phyloP scores from a whole-genome alignment of 164 flowering plant genomes.

The Vitis cinerea region DNA sequence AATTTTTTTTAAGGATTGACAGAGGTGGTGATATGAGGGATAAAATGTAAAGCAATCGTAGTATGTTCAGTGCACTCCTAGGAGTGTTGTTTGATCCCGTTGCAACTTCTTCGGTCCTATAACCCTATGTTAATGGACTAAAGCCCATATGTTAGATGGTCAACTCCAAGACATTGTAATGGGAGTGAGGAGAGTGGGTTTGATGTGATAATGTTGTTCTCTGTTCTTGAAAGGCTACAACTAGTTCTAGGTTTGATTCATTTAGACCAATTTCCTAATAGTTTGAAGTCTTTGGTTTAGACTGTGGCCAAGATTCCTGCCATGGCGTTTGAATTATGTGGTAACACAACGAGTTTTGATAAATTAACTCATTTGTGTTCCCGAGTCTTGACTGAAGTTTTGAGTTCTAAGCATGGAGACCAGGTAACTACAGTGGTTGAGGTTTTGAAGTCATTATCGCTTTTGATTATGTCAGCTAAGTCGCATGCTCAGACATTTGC shows the following conservation, averaged over 20 bases:
- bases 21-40: no score
- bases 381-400: constrained; percentile 44
- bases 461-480: constrained; percentile 52
- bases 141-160: no score
- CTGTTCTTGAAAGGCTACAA: constrained; percentile 54
- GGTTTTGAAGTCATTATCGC: constrained; percentile 62
- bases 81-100: no score
- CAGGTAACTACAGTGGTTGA: constrained; percentile 51
- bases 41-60: no score
- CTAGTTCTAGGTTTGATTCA: constrained; percentile 54
- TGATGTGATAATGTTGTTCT: constrained; percentile 40
- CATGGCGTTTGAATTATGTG: constrained; percentile 45
- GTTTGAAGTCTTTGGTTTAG: constrained; percentile 72
- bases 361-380: constrained; percentile 48
- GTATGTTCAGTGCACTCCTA: no score
- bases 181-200: constrained; percentile 23
- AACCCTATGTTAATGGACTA: no score
- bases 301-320: constrained; percentile 64
- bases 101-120: no score
- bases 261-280: constrained; percentile 75
- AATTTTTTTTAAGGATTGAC: no score
- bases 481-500: constrained; percentile 61
- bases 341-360: constrained; percentile 24
- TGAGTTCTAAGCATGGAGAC: constrained; percentile 76
- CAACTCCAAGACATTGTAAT: background rate